Conservation (phyloP, 306 rosid species). For the Vicia sativa region DNA sequence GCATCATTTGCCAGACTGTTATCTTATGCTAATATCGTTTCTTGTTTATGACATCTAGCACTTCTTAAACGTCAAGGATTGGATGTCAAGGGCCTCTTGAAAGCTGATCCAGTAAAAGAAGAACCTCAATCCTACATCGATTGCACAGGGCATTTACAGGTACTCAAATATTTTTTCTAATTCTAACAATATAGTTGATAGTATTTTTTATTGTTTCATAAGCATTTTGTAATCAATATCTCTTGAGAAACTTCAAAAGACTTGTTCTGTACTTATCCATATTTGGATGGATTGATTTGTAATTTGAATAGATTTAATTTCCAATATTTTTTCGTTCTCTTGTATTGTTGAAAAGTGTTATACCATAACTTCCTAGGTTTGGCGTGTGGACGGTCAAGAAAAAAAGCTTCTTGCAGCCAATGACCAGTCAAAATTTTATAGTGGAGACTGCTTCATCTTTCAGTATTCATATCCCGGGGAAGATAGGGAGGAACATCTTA, state of each 20-base stretch:
- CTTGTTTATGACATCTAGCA: constrained; percentile 57
- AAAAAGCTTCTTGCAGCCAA: constrained; percentile 71
- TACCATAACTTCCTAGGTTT: constrained; percentile 64
- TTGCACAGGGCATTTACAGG: constrained; percentile 98
- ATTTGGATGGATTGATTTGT: constrained; percentile 20
- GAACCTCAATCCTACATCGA: constrained; percentile 91
- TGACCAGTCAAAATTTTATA: constrained; percentile 86
- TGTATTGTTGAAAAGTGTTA: constrained; percentile 41
- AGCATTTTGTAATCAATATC: neutral
- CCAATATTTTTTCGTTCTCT: constrained; percentile 26
- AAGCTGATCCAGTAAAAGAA: constrained; percentile 87
- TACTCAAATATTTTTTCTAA: constrained; percentile 32
- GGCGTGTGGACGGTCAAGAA: constrained; percentile 87
- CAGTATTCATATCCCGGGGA: constrained; percentile 95
- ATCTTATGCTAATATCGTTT: constrained; percentile 32
- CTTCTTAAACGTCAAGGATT: constrained; percentile 97
- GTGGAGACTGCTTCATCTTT: constrained; percentile 91
- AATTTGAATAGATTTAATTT: constrained; percentile 26
- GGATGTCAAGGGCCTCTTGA: constrained; percentile 94
- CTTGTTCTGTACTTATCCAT: constrained; percentile 14
- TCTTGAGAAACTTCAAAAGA: neutral
- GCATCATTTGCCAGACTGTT: neutral
- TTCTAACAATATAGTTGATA: neutral
- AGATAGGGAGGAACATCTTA: constrained; percentile 82
- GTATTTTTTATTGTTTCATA: neutral